Conservation (phyloP, 352 stramenopile species). For the Globisporangium acanthophoron region DNA sequence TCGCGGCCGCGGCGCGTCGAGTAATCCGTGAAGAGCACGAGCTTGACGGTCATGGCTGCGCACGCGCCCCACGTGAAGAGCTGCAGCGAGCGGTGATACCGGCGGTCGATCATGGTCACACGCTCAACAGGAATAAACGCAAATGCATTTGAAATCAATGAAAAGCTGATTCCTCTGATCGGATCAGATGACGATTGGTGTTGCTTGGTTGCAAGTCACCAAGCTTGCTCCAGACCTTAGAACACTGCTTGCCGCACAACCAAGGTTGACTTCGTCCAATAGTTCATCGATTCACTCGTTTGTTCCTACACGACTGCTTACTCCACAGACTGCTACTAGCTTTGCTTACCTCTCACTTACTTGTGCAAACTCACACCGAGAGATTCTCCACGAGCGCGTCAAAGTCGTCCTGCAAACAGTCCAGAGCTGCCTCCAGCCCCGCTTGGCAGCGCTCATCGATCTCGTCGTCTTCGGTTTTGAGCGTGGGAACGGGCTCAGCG, state of each 20-base stretch:
- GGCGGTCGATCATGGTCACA: conserved; percentile 71
- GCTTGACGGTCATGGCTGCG: conserved; percentile 72
- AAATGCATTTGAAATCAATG: too few relatives aligned
- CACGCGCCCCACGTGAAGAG: conserved; percentile 80
- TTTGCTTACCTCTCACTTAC: background rate
- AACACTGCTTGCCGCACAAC: too few relatives aligned
- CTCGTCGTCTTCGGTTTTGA: background rate
- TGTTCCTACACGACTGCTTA: background rate
- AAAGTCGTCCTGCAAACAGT: conserved; percentile 4
- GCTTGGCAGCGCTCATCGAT: background rate
- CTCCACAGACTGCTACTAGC: background rate
- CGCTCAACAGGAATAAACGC: too few relatives aligned
- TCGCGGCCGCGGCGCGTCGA: conserved; percentile 36
- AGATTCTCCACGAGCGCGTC: conserved; percentile 7
- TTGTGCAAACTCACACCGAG: background rate
- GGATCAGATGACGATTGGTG: too few relatives aligned
- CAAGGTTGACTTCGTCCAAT: too few relatives aligned
- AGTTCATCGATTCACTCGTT: background rate
- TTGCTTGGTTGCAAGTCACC: background rate
- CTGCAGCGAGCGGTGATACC: conserved; percentile 79
- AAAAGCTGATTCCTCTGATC: too few relatives aligned
- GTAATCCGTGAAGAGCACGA: conserved; percentile 86
- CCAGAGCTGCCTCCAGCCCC: background rate
- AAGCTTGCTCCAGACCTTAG: too few relatives aligned
- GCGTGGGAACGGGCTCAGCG: background rate